Base-by-base conservation (phyloP, 306 rosid genomes). In the Dryas octopetala region DNA sequence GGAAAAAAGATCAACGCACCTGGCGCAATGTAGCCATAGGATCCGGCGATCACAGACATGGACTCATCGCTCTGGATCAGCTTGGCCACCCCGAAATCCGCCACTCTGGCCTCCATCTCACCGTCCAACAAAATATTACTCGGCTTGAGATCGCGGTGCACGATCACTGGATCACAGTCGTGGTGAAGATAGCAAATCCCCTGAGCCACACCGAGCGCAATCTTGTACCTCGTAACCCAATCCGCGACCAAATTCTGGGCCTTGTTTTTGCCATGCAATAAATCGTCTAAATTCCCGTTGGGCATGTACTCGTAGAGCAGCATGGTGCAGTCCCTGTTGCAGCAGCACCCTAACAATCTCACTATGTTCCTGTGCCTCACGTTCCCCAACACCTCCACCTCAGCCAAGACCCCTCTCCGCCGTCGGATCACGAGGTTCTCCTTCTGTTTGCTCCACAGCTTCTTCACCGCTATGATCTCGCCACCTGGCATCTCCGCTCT, bases 321-420 rank as follows among this genome's bases (percentile, higher is more conserved):
- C 99, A 95, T 95, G 2, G 97, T 95, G 48, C 87, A 72, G 63
- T 95, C 99, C 80, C 71, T 79, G 81, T 95, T 95, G 87, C 93
- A 86, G 86, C 99, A 95, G 65, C 97, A 95, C 66, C 99, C 99
- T 78, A 95, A 70, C 86, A 95, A 53, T 61, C 97, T 89, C 85
- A 95, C 99, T n/a, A 95, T 95, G 43, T 95, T 95, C 81, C 99
- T 81, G 63, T 95, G 99, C 86, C 97, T 80, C 85, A 95, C 99
- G 77, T 83, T 92, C 10, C 99, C 99, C 76, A 95, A 72, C 68
- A 95, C 99, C 2, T 92, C 97, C 74, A 95, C 99, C 63, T 95
- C 99, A 0, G 99, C 99, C 76, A 92, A 46, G 28, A 90, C 97
- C 59, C 97, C 99, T 88, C 92, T 86, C 76, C 90, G 64, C 88